Evolutionary conservation across 345 rosid genomes (phyloP).

Genomic region (Eucalyptus regnans): DNA sequence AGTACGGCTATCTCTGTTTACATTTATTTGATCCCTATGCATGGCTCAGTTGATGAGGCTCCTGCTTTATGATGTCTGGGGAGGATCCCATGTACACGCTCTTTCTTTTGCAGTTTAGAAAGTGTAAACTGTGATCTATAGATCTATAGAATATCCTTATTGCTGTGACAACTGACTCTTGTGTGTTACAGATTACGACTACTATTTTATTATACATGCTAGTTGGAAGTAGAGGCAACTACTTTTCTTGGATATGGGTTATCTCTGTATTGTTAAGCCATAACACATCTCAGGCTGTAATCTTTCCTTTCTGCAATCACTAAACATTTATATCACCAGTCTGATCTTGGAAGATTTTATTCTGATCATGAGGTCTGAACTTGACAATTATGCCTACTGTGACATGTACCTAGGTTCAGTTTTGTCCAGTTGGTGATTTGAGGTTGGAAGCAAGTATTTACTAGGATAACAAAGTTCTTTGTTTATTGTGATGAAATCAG

Average conservation of each 20-base stretch:
- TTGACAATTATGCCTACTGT: background rate
- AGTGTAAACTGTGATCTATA: background rate
- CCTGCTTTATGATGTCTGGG: background rate
- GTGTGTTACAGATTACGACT: background rate
- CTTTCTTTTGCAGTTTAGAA: conserved; percentile 37
- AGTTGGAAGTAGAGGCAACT: background rate
- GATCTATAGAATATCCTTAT: background rate
- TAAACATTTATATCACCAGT: background rate
- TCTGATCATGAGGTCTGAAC: background rate
- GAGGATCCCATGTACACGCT: background rate
- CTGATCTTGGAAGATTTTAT: background rate
- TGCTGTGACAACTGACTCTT: background rate
- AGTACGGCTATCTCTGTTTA: background rate
- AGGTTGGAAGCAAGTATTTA: background rate
- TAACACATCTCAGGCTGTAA: background rate
- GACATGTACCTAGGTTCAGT: background rate
- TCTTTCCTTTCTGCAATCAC: background rate
- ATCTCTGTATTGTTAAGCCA: background rate
- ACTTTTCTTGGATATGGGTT: background rate
- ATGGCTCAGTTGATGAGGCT: background rate
- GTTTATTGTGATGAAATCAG: background rate
- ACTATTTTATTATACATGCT: background rate
- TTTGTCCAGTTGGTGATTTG: background rate
- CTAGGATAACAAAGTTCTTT: background rate
- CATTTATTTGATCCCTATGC: background rate